phyloP scores from a whole-genome alignment of 2,329 filamentous ascomycete genomes.

The Xylariomycetidae sp. region DNA sequence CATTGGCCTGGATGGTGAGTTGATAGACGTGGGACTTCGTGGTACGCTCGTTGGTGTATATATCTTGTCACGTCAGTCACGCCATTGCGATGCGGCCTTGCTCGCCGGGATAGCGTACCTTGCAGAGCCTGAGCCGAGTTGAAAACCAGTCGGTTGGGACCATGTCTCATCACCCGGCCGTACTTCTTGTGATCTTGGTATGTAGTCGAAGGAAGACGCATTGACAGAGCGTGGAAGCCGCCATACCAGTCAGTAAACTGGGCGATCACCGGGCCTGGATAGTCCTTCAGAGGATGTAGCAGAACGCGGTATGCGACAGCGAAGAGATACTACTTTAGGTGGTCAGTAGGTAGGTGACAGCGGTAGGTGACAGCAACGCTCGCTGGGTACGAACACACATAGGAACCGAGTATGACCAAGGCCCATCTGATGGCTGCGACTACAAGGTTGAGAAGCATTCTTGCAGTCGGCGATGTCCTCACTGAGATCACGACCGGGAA shows the following conservation, averaged over 20 bases:
- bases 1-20: neutral
- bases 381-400: too few species aligned
- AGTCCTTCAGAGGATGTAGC: constrained; percentile 1
- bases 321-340: neutral
- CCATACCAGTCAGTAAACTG: neutral
- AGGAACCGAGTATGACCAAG: too few species aligned
- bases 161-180: constrained; percentile 1
- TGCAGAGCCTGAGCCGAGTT: constrained; percentile 1
- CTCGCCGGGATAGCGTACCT: neutral
- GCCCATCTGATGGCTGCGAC: too few species aligned
- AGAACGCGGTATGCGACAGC: neutral
- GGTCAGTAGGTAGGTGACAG: too few species aligned
- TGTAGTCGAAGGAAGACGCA: neutral
- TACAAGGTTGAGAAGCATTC: neutral
- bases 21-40: constrained; percentile 4
- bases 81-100: neutral
- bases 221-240: neutral
- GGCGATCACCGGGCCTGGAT: neutral
- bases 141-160: constrained; percentile 5
- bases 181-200: constrained; percentile 2
- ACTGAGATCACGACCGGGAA: neutral
- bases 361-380: too few species aligned
- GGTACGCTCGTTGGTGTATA: constrained; percentile 2
- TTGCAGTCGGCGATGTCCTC: neutral
- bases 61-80: constrained; percentile 2